phyloP scores from a whole-genome alignment of 352 stramenopile species.

The Thraustochytrium striatum region DNA sequence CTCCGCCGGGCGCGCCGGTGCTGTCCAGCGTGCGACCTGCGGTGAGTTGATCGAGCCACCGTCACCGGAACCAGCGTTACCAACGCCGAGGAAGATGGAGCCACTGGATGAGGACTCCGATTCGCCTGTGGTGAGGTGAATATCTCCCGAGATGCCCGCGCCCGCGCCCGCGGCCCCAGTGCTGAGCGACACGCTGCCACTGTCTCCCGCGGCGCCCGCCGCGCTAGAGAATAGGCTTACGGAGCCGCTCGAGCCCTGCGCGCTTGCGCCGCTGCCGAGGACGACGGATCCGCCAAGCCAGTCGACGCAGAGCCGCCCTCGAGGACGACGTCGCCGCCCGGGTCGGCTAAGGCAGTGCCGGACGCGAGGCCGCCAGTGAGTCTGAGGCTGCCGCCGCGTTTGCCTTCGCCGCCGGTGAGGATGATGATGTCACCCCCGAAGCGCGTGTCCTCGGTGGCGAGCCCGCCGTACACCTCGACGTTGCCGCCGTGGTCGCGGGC shows the following conservation, averaged over 20 bases:
- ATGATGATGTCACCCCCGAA: neutral
- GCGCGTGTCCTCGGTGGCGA: neutral
- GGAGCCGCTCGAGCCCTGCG: constrained; percentile 17
- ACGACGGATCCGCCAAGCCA: constrained; percentile 7
- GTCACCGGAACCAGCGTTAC: constrained; percentile 17
- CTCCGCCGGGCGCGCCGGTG: neutral
- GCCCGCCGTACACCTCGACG: constrained; percentile 24
- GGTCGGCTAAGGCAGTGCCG: constrained; percentile 30
- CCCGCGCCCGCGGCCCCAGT: neutral
- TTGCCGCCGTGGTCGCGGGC: constrained; percentile 1
- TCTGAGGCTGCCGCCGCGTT: neutral
- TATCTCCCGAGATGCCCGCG: neutral
- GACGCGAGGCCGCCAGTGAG: constrained; percentile 9
- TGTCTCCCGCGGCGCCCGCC: neutral
- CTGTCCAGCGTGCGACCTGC: neutral
- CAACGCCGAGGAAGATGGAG: neutral
- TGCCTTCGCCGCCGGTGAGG: neutral
- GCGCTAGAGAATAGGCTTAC: neutral
- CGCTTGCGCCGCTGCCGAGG: neutral
- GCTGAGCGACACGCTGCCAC: constrained; percentile 23
- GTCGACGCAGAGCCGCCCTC: neutral
- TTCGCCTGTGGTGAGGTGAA: constrained; percentile 21
- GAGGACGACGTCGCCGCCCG: constrained; percentile 45
- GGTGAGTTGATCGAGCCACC: constrained; percentile 41
- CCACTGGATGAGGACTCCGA: neutral